Evolutionary conservation across 2,329 filamentous ascomycete genomes (phyloP), one percentile per base, ranked within the genome.

Genomic region (Beauveria pseudobassiana): DNA sequence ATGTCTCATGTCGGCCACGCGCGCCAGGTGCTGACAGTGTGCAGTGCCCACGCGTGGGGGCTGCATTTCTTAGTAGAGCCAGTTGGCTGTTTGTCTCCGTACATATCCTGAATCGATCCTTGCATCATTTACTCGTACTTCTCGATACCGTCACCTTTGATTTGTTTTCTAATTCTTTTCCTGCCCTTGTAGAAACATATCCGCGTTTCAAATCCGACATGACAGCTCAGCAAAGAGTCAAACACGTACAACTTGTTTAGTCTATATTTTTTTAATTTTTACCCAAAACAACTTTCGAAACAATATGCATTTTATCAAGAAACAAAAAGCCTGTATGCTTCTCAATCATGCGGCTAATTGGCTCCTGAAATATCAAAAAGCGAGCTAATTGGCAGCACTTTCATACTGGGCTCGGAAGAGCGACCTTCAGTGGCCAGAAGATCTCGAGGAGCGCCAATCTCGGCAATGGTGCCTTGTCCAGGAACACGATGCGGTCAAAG

Each of bases 401-500:
- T 51, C 49, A 50, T 62, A 62, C 46, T 57, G 49, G 9, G 52
- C 52, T 20, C 53, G 38, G 40, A 62, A 58, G n/a, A 53, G 34
- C 7, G 60, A 62, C 3, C 53, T 10, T 10, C 45, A 38, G 22
- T 52, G 3, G 54, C 54, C 5, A 62, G 26, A 12, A 62, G 52
- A 8, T 52, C 60, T 26, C 53, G 52, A 9, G 60, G 60, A 14
- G 43, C 56, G 5, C 61, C 61, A 9, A 45, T 48, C 40, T 62
- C 61, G 6, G 45, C 54, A 48, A 62, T 46, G 18, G 12, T 12
- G n/a, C 61, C 40, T 62, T 50, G 70, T 90, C 87, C 3, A 87
- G 86, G 66, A 90, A 88, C 5, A 89, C 85, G 18, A 90, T 74
- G 22, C 72, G 74, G 66, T 84, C 81, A 68, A 79, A 82, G 63